These are phyloP conservation scores for Hanseniaspora pseudoguilliermondii DNA, from an alignment of 805 yeast genomes.

Conservation along the genomic window DNA sequence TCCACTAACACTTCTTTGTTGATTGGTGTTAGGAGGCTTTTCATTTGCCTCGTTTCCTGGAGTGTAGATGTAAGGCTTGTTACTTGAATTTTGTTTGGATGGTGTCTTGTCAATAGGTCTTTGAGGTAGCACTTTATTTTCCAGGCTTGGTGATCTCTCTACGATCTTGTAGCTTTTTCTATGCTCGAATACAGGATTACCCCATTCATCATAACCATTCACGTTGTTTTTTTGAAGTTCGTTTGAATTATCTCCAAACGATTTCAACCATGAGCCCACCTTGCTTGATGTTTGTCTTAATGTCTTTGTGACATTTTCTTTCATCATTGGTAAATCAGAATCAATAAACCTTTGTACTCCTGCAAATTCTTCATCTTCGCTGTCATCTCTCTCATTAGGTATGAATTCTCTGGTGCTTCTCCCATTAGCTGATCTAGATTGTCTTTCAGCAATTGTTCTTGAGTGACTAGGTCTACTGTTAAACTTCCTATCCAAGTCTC, in stretches of 20 bases:
- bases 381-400: constrained; percentile 16
- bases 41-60: background rate
- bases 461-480: constrained; percentile 20
- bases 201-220: constrained; percentile 11
- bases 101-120: constrained; percentile 1
- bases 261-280: constrained; percentile 68
- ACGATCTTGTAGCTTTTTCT: constrained; percentile 8
- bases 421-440: constrained; percentile 16
- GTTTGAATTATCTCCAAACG: constrained; percentile 28
- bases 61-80: constrained; percentile 9
- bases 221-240: constrained; percentile 14
- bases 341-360: constrained; percentile 47
- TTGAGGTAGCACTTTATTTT: constrained; percentile 5
- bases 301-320: constrained; percentile 57
- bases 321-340: constrained; percentile 45
- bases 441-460: background rate
- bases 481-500: constrained; percentile 60
- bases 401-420: constrained; percentile 22
- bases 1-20: constrained; percentile 10
- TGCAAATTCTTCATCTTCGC: constrained; percentile 29
- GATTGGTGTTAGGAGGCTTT: background rate
- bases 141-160: constrained; percentile 7
- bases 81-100: background rate
- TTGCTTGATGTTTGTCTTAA: constrained; percentile 69
- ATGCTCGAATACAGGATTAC: constrained; percentile 6